Base-by-base conservation (phyloP, 495 filamentous ascomycete species). In the Xylaria venustula region DNA sequence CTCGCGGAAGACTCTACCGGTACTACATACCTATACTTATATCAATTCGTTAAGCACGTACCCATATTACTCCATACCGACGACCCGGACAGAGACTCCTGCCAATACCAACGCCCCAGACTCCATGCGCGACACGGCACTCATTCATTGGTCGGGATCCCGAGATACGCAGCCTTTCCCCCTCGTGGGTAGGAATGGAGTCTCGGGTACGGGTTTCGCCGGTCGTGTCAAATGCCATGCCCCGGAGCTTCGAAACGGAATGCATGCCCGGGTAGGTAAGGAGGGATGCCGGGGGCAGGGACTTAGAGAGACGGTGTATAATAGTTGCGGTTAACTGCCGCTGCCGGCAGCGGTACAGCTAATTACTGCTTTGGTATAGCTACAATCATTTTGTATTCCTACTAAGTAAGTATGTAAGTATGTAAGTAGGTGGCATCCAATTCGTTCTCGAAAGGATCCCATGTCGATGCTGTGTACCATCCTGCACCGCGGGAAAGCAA, bases 181-280 rank as follows among this genome's bases (percentile, higher is more conserved):
- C 15, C 51, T 54, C 51, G 34, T 42, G 51, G 51, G 23, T n/a
- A 14, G 15, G 9, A 15, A 28, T 19, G 11, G 22, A 11, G 51
- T 54, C 40, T 55, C 53, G 53, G 41, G 51, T 22, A 34, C 53
- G 40, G 37, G 53, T 55, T 45, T 44, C 40, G 37, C 40, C 53
- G 53, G 53, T 44, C 37, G 4, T 34, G 15, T 55, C 53, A 40
- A 15, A 15, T 40, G 14, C 23, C 51, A 22, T 23, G 50, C 30
- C 30, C 50, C 50, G 32, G 50, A 12, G 50, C 19, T 37, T n/a
- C n/a, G n/a, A n/a, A n/a, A n/a, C n/a, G n/a, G n/a, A n/a, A n/a
- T n/a, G n/a, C n/a, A n/a, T n/a, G n/a, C n/a, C n/a, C n/a, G 22
- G 40, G 40, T 53, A 7, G 32, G 50, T 41, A 41, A 40, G 11